Base-by-base conservation (phyloP, 1,284 basidiomycete genomes). In the Malassezia japonica region DNA sequence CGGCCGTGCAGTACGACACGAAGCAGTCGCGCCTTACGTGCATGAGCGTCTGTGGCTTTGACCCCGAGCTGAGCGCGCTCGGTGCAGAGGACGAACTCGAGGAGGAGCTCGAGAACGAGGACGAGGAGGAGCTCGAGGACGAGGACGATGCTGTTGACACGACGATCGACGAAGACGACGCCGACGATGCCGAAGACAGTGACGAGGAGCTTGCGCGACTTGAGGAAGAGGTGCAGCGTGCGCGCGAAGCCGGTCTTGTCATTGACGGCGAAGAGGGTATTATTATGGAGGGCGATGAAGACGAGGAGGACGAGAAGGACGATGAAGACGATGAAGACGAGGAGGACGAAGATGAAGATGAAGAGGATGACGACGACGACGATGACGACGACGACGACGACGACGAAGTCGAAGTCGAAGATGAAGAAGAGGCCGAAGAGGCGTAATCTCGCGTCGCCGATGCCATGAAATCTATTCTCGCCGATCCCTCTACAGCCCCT, bases 21-120 rank as follows among this genome's bases (percentile, higher is more conserved):
- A 62, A 64, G 20, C 62, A 65, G 6, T 62, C 68, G 20, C 60
- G 70, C 2, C 53, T 72, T 24, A 72, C 68, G 1, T 67, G 66
- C 35, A 49, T 72, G 34, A 63, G 62, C 21, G 56, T 62, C 12
- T 66, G 65, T 3, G 64, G 64, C n/a, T 58, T 59, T 23, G 42
- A 54, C 23, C 44, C 48, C 0, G 39, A 27, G 16, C 13, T 23
- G 1, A 34, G 18, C 7, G 33, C 24, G 27, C 38, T 18, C 15
- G 48, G 23, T 2, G 47, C 12, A 8, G 47, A 47, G 24, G 55
- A 44, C 24, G 32, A 39, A 12, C 32, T 20, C 4, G n/a, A 12
- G 1, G 42, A 40, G 24, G 28, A 13, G 6, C 32, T 28, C 5
- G 48, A 50, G 7, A 52, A 48, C 27, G 41, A 49, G 10, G 7